A percentile compares a stretch with the other conserved stretches of the same genome.
These are phyloP conservation scores for Cryptococcus jaspeensis DNA, from an alignment of 1,284 basidiomycete species.

Conservation along the genomic window DNA sequence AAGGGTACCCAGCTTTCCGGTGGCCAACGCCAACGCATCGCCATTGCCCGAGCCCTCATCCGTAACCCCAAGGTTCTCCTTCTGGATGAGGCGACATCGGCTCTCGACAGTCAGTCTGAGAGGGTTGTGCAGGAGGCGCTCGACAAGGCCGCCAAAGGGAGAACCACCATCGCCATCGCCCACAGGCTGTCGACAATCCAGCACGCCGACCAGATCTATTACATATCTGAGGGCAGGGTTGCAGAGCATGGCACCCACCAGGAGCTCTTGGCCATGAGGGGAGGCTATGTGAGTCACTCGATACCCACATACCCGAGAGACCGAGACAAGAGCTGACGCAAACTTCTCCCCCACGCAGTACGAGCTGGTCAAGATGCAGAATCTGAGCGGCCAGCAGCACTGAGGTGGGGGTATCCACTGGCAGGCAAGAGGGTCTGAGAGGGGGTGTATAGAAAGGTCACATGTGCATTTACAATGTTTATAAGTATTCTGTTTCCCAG, in stretches of 20 bases:
- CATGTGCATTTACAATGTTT: too few species aligned
- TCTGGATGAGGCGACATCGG: constrained; percentile 91
- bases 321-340: neutral
- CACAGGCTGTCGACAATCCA: constrained; percentile 92
- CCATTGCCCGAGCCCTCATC: constrained; percentile 93
- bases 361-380: constrained; percentile 81
- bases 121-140: constrained; percentile 91
- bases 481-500: too few species aligned
- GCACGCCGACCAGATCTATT: constrained; percentile 90
- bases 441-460: too few species aligned
- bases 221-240: constrained; percentile 85
- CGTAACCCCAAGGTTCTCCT: constrained; percentile 90
- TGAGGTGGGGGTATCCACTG: too few species aligned
- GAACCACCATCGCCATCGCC: constrained; percentile 88
- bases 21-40: constrained; percentile 80
- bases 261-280: constrained; percentile 67
- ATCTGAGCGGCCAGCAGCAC: constrained; percentile 48
- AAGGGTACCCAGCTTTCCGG: constrained; percentile 92
- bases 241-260: constrained; percentile 86
- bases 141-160: constrained; percentile 83
- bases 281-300: constrained; percentile 63
- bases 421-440: too few species aligned
- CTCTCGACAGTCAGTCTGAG: constrained; percentile 89
- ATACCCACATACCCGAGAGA: too few species aligned
- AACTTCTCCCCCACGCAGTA: constrained; percentile 52